Conservation (phyloP, 331 rosid genomes). For the Quercus tomentella region DNA sequence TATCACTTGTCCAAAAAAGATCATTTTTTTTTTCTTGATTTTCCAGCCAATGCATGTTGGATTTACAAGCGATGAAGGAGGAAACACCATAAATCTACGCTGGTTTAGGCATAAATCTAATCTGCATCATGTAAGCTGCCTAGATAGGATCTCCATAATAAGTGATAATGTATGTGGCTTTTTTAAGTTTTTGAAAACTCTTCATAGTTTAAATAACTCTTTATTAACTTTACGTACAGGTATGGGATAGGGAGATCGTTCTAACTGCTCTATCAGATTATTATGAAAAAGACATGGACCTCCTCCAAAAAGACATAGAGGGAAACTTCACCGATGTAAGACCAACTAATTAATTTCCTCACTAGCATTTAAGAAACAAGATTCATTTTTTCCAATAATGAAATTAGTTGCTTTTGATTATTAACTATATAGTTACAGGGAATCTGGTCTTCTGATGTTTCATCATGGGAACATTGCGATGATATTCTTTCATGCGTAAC, state of each 20-base stretch:
- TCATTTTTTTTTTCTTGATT: background rate
- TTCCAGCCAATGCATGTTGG: conserved; percentile 91
- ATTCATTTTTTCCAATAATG: background rate
- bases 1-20: no score
- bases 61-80: conserved; percentile 78
- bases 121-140: conserved; percentile 67
- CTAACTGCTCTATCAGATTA: conserved; percentile 56
- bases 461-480: conserved; percentile 68
- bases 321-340: conserved; percentile 73
- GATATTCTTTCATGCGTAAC: conserved; percentile 55
- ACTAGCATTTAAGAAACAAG: background rate
- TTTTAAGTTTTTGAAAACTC: background rate
- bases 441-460: conserved; percentile 71
- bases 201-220: no score
- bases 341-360: background rate
- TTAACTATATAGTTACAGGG: conserved; percentile 42
- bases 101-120: conserved; percentile 92
- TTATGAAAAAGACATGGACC: conserved; percentile 65
- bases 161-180: no score
- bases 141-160: background rate
- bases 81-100: conserved; percentile 71
- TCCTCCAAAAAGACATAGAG: conserved; percentile 65
- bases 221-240: conserved; percentile 29
- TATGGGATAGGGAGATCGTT: conserved; percentile 91
- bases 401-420: conserved; percentile 1